Conservation (phyloP, 2,329 filamentous ascomycete genomes). For the Hysterium pulicare region DNA sequence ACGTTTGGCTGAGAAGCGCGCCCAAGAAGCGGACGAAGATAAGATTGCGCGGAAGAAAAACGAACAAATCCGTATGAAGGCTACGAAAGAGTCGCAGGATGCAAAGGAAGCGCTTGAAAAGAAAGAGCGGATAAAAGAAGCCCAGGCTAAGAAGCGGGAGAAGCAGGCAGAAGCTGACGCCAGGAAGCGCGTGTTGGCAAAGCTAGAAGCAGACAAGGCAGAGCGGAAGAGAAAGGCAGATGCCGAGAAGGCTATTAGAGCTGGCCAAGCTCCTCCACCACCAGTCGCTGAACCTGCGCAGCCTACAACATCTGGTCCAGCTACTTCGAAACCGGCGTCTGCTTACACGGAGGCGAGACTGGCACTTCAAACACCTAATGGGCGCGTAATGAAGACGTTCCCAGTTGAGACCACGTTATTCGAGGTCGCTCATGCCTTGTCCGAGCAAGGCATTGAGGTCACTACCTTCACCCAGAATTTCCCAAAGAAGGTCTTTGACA, state of each 20-base stretch:
- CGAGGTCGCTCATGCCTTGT: constrained; percentile 76
- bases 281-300: constrained; percentile 47
- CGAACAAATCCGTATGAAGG: constrained; percentile 80
- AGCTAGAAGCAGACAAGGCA: constrained; percentile 92
- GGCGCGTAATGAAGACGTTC: constrained; percentile 82
- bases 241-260: constrained; percentile 77
- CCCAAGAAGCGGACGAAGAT: constrained; percentile 65
- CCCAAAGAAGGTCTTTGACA: constrained; percentile 73
- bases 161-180: constrained; percentile 82
- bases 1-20: constrained; percentile 69
- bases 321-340: constrained; percentile 60
- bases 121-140: constrained; percentile 91
- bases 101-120: constrained; percentile 82
- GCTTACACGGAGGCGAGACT: constrained; percentile 79
- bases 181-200: constrained; percentile 84
- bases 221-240: constrained; percentile 83
- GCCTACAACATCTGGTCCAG: constrained; percentile 46
- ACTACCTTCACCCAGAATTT: constrained; percentile 81
- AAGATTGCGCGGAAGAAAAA: constrained; percentile 82
- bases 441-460: constrained; percentile 68
- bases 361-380: constrained; percentile 70
- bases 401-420: constrained; percentile 88
- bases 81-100: constrained; percentile 84
- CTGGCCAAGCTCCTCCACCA: constrained; percentile 63
- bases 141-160: constrained; percentile 79